Evolutionary conservation across 805 yeast species (phyloP), one percentile per base, ranked within the genome.

Genomic region (Lachancea sp.): DNA sequence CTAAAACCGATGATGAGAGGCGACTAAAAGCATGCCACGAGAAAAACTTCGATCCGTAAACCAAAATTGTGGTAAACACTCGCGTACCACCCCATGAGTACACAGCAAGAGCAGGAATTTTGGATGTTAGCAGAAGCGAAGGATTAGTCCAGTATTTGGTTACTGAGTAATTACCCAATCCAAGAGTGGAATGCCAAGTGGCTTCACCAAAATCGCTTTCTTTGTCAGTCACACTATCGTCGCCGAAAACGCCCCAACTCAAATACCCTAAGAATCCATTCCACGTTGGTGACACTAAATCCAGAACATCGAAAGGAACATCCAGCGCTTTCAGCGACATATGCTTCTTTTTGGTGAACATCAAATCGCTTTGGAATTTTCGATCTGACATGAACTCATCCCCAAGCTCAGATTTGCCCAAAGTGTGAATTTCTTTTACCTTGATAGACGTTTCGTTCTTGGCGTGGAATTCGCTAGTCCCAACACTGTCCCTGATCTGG

Each of bases 261-360:
- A 65, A 36, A 41, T 60, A 65, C 8, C 66, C 52, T 38, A 79
- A 58, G 47, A 82, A 75, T 3, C 83, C 77, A 33, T 81, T 84
- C 49, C 79, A 60, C 0, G 84, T 74, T 3, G 95, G 86, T 53
- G 90, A 95, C 57, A 90, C 70, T 53, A 89, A 81, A 65, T 93
- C 97, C n/a, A 71, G 44, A 4, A 85, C 34, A 11, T 82, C 78
- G 19, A 91, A 71, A 17, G 77, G 73, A 20, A 78, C 78, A 39
- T 77, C 71, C 22, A 90, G 69, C 33, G 75, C 72, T 50, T 82
- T 77, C 30, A 76, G 71, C 29, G 81, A 64, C 3, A 73, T 62
- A 56, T 93, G 96, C 33, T 73, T 76, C 46, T 74, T 73, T 53
- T 88, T 79, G 2, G 88, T 78, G 57, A 89, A 91, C 98, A 93